Evolutionary conservation across 257 asterid species (phyloP).

Genomic region (Avicennia marina): DNA sequence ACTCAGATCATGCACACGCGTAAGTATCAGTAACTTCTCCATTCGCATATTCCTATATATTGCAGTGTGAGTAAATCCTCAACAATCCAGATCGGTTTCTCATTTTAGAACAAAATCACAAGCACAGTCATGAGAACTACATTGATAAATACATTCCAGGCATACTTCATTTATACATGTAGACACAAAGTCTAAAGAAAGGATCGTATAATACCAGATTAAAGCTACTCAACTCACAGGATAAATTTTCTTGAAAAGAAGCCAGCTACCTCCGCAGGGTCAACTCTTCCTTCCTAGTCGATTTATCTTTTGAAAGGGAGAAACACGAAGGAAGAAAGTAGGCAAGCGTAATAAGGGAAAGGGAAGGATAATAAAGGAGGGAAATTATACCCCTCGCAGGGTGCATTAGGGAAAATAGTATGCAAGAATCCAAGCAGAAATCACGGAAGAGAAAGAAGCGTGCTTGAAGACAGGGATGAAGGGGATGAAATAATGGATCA

Average conservation of each 20-base stretch:
- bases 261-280: not conserved
- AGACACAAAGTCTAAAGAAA: not conserved
- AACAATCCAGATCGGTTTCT: not conserved
- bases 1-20: conserved; percentile 10
- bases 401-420: not conserved
- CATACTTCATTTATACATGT: no score
- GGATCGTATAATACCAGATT: not conserved
- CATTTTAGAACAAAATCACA: not conserved
- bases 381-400: no score
- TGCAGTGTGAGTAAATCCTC: not conserved
- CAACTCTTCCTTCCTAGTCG: not conserved
- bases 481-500: conserved; percentile 21
- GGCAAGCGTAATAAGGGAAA: not conserved
- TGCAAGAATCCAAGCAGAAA: conserved; percentile 4
- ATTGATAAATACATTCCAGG: no score
- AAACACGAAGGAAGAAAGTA: not conserved
- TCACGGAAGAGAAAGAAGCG: conserved; percentile 7
- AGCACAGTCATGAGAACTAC: no score
- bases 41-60: no score
- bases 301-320: not conserved
- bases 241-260: not conserved
- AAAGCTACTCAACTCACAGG: not conserved
- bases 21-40: no score
- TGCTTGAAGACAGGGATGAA: conserved; percentile 8
- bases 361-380: no score